These are phyloP conservation scores for Neocallimastix lanati DNA, from an alignment of 192 early-diverging fungal genomes.

Conservation along the genomic window DNA sequence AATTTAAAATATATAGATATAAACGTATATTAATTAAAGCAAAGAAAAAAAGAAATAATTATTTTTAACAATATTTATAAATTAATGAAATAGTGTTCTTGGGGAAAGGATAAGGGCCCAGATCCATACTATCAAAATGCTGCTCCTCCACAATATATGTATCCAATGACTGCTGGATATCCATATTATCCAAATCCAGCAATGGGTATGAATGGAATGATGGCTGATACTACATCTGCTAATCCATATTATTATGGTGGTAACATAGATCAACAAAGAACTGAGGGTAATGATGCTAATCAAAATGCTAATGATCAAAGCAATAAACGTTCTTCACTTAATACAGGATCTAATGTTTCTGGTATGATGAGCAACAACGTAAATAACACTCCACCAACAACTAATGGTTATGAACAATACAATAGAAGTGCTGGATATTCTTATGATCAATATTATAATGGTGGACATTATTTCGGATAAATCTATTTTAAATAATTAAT, in stretches of 20 bases:
- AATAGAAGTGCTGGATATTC: neutral
- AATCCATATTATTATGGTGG: neutral
- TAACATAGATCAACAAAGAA: neutral
- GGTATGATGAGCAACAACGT: neutral
- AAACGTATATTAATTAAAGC: too few species aligned
- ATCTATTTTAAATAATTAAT: neutral
- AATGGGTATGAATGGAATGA: neutral
- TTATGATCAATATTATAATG: neutral
- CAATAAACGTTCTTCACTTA: neutral
- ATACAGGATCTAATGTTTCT: neutral
- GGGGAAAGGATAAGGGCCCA: conserved; percentile 66
- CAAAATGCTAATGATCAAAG: neutral
- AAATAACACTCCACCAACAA: neutral
- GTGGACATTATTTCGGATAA: neutral
- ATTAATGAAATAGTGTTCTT: conserved; percentile 34
- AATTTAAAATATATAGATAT: too few species aligned
- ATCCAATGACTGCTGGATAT: neutral
- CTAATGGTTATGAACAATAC: neutral
- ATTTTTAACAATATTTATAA: too few species aligned
- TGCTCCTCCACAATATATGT: neutral
- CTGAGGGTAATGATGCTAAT: neutral
- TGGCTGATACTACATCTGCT: neutral
- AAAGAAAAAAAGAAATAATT: too few species aligned
- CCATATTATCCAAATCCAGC: neutral
- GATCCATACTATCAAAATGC: conserved; percentile 12